phyloP scores from a whole-genome alignment of 2,329 filamentous ascomycete species.

The Epichloe festucae region DNA sequence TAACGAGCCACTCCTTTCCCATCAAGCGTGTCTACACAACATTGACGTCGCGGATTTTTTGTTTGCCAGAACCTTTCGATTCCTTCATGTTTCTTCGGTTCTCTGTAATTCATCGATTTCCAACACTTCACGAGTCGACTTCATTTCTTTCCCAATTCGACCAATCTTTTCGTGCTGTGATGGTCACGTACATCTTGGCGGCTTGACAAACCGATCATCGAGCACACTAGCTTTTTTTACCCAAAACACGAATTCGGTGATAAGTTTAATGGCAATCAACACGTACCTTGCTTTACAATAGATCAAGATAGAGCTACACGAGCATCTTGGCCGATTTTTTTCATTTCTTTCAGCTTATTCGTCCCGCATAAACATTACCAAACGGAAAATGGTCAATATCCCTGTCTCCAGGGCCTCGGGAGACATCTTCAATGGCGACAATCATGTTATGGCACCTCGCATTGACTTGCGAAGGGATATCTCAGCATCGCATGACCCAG shows the following conservation, averaged over 20 bases:
- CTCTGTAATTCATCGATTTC: background rate
- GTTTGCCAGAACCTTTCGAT: background rate
- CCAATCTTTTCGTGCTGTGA: background rate
- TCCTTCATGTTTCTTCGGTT: background rate
- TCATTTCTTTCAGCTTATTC: background rate
- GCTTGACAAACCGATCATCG: background rate
- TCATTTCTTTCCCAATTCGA: background rate
- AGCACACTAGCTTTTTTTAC: background rate
- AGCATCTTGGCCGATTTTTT: background rate
- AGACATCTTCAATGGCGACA: constrained; percentile 7
- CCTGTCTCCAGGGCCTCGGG: constrained; percentile 3
- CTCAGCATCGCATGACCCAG: background rate
- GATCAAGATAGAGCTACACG: background rate
- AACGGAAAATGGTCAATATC: constrained; percentile 4
- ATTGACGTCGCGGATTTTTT: background rate
- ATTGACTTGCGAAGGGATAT: constrained; percentile 13
- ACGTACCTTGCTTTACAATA: constrained; percentile 6
- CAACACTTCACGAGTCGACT: background rate
- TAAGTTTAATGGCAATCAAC: constrained; percentile 12
- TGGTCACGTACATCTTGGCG: background rate
- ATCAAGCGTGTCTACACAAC: background rate
- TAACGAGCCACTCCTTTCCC: constrained; percentile 2
- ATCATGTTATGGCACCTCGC: constrained; percentile 15
- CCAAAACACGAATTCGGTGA: background rate
- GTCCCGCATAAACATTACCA: constrained; percentile 6